Percentiles rank a stretch among this genome's conserved stretches.
These are phyloP conservation scores for Udeniomyces megalosporus DNA, from an alignment of 768 basidiomycete species.

Conservation along the genomic window DNA sequence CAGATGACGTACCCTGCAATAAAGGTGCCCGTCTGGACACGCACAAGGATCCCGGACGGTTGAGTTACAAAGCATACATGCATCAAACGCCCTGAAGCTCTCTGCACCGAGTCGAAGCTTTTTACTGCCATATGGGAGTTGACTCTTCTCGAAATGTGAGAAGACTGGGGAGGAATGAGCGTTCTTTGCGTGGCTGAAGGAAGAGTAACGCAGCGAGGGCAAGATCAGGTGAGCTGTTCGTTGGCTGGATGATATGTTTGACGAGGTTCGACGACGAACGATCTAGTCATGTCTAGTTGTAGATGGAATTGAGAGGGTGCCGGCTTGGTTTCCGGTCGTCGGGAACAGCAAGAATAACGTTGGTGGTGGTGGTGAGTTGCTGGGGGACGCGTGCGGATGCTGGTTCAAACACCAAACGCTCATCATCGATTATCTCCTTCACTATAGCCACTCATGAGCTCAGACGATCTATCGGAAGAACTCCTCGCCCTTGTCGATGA, in stretches of 20 bases:
- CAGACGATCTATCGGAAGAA: conserved; percentile 37
- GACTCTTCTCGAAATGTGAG: conserved; percentile 1
- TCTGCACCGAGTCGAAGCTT: conserved; percentile 63
- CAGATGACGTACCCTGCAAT: conserved; percentile 45
- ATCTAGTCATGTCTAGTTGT: too few species aligned
- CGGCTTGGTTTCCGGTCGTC: too few species aligned
- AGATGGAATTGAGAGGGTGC: not conserved
- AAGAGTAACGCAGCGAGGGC: not conserved
- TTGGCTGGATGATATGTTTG: not conserved
- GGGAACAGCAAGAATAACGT: too few species aligned
- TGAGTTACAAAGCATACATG: conserved; percentile 60
- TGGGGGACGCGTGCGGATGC: too few species aligned
- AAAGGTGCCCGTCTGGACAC: conserved; percentile 74
- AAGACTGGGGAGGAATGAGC: conserved; percentile 9
- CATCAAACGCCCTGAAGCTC: conserved; percentile 80
- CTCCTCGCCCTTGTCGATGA: conserved; percentile 66
- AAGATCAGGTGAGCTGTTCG: not conserved
- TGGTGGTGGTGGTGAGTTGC: too few species aligned
- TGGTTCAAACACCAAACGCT: too few species aligned
- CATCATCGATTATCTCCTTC: not conserved
- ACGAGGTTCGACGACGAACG: too few species aligned
- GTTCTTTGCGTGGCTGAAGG: conserved; percentile 14
- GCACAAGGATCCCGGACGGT: conserved; percentile 62
- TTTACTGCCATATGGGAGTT: conserved; percentile 51
- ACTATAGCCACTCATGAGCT: not conserved